A percentile compares a stretch with the other conserved stretches of the same genome.
phyloP scores from a whole-genome alignment of 2,329 filamentous ascomycete genomes.

The Ramichloridium luteum region DNA sequence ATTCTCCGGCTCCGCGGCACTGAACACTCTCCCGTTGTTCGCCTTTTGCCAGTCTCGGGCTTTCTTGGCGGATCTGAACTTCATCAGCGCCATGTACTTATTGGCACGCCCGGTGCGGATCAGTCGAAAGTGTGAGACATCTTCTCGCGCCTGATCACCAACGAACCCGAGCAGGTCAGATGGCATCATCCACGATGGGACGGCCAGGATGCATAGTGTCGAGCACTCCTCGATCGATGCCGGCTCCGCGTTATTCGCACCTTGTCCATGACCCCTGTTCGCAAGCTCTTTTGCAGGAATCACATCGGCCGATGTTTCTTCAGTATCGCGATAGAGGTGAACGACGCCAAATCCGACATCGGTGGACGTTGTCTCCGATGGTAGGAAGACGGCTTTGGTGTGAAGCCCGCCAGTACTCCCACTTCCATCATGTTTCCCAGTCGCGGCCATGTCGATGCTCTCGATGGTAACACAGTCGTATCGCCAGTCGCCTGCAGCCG shows the following conservation, averaged over 20 bases:
- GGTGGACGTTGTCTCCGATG: constrained; percentile 57
- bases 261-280: constrained; percentile 16
- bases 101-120: constrained; percentile 81
- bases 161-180: constrained; percentile 86
- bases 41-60: constrained; percentile 71
- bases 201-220: constrained; percentile 83
- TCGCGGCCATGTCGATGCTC: constrained; percentile 60
- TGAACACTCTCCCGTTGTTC: constrained; percentile 90
- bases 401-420: constrained; percentile 45
- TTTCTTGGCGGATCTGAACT: constrained; percentile 64
- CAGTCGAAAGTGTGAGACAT: constrained; percentile 89
- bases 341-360: constrained; percentile 87
- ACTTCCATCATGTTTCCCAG: constrained; percentile 21
- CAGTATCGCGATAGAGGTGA: constrained; percentile 78
- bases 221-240: constrained; percentile 54
- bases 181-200: constrained; percentile 85
- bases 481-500: constrained; percentile 58
- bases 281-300: constrained; percentile 30
- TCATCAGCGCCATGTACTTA: constrained; percentile 90
- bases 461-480: constrained; percentile 69
- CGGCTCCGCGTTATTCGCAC: constrained; percentile 9
- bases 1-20: constrained; percentile 62
- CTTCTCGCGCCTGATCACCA: constrained; percentile 70
- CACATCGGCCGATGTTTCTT: constrained; percentile 55
- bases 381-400: constrained; percentile 70